These are phyloP conservation scores for Circinella minor DNA, from an alignment of 371 early-diverging fungal genomes.

Conservation along the genomic window DNA sequence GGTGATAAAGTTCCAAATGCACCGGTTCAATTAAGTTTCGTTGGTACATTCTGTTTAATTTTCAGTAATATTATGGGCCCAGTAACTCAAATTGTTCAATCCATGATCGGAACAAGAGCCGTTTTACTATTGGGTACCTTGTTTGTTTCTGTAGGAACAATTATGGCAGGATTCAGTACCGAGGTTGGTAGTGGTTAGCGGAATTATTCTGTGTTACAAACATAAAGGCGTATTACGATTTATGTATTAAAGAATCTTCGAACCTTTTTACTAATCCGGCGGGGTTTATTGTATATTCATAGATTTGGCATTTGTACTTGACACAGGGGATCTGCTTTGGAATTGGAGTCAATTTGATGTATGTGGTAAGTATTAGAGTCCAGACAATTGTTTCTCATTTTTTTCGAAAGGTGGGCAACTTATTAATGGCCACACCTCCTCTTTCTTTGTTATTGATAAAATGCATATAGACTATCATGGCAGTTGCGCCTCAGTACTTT, in stretches of 20 bases:
- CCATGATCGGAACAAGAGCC: slow-evolving; percentile 23
- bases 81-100: slow-evolving; percentile 29
- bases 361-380: slow-evolving; percentile 11
- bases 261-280: background rate
- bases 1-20: slow-evolving; percentile 11
- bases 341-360: slow-evolving; percentile 11
- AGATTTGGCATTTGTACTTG: slow-evolving; percentile 63
- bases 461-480: slow-evolving; percentile 32
- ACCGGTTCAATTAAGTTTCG: slow-evolving; percentile 31
- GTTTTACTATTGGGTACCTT: slow-evolving; percentile 30
- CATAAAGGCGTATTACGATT: background rate
- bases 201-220: background rate
- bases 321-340: slow-evolving; percentile 56
- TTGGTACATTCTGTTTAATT: slow-evolving; percentile 36
- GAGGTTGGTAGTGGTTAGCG: slow-evolving; percentile 8
- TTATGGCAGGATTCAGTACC: slow-evolving; percentile 38
- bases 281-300: background rate
- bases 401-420: background rate
- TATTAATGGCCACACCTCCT: too few species aligned
- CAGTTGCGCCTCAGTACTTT: slow-evolving; percentile 72
- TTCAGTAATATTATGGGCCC: slow-evolving; percentile 40
- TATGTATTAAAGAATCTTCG: too few species aligned
- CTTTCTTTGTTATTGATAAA: too few species aligned
- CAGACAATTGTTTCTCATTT: background rate
- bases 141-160: slow-evolving; percentile 26